Percentiles rank a stretch among this genome's conserved stretches.
phyloP scores from a whole-genome alignment of 2,329 filamentous ascomycete genomes.

The Verticillium dahliae region DNA sequence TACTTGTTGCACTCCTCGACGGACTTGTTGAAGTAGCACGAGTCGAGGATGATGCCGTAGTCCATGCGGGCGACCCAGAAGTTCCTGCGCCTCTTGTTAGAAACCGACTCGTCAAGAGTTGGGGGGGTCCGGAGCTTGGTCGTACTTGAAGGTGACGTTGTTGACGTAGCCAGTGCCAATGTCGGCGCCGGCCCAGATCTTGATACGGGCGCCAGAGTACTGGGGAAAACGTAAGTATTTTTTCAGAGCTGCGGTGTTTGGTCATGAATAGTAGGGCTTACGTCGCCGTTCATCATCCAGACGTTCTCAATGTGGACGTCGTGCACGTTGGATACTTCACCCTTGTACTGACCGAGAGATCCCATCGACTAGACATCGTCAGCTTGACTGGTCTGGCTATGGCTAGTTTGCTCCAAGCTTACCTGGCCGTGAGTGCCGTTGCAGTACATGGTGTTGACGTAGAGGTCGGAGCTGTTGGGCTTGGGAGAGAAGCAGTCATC shows the following conservation, averaged over 20 bases:
- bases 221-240: not conserved
- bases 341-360: constrained; percentile 50
- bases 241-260: no score
- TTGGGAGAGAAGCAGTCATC: constrained; percentile 58
- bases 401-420: not conserved
- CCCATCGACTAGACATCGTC: constrained; percentile 39
- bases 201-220: constrained; percentile 49
- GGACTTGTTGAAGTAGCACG: constrained; percentile 50
- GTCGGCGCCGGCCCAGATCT: constrained; percentile 52
- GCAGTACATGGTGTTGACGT: constrained; percentile 54
- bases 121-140: no score
- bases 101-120: not conserved
- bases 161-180: constrained; percentile 55
- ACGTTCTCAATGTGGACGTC: constrained; percentile 54
- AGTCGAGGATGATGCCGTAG: constrained; percentile 50
- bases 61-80: constrained; percentile 54
- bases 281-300: constrained; percentile 41
- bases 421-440: constrained; percentile 47
- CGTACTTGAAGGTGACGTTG: constrained; percentile 48
- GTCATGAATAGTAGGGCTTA: not conserved
- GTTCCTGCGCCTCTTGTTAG: constrained; percentile 27
- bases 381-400: not conserved
- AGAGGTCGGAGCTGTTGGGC: constrained; percentile 50
- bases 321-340: constrained; percentile 47
- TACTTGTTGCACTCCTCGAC: constrained; percentile 42